Percentiles rank a stretch among this genome's conserved stretches.
Conservation (phyloP, 306 rosid genomes). For the Trifolium fragiferum region DNA sequence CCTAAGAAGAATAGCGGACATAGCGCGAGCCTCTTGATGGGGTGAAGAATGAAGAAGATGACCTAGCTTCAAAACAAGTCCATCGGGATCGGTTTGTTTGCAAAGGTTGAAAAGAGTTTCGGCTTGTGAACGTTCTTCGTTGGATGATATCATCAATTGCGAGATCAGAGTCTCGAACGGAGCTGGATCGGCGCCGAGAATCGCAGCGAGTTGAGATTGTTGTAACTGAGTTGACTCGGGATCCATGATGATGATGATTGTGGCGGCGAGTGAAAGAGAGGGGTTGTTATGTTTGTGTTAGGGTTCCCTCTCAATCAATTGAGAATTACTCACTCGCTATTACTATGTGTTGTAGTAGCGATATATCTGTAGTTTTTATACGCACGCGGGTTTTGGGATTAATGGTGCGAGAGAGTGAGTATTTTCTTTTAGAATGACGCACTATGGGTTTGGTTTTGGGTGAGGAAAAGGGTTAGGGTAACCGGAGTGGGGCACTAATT, state of each 20-base stretch:
- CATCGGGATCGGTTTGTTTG: conserved; percentile 90
- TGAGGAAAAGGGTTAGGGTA: neutral
- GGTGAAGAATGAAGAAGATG: conserved; percentile 83
- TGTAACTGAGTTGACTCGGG: conserved; percentile 80
- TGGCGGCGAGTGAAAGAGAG: conserved; percentile 40
- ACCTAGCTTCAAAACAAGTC: conserved; percentile 77
- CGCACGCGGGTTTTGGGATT: conserved; percentile 20
- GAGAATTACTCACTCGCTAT: conserved; percentile 4
- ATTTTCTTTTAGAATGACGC: too few relatives aligned
- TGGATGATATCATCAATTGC: conserved; percentile 87
- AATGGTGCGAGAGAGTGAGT: neutral
- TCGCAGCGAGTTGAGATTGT: conserved; percentile 81
- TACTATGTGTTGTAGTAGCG: neutral
- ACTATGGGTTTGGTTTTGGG: neutral
- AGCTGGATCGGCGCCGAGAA: conserved; percentile 83
- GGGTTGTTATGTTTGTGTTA: neutral
- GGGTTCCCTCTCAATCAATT: conserved; percentile 36
- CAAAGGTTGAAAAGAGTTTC: conserved; percentile 89
- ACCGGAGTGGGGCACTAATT: conserved; percentile 34
- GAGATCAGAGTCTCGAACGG: conserved; percentile 87
- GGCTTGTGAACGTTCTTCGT: conserved; percentile 90
- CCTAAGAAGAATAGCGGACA: conserved; percentile 95
- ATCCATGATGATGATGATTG: conserved; percentile 49
- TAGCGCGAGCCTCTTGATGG: conserved; percentile 79
- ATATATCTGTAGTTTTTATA: conserved; percentile 12